Evolutionary conservation across 2,329 filamentous ascomycete species (phyloP).

Genomic region (Colletotrichum sp.): DNA sequence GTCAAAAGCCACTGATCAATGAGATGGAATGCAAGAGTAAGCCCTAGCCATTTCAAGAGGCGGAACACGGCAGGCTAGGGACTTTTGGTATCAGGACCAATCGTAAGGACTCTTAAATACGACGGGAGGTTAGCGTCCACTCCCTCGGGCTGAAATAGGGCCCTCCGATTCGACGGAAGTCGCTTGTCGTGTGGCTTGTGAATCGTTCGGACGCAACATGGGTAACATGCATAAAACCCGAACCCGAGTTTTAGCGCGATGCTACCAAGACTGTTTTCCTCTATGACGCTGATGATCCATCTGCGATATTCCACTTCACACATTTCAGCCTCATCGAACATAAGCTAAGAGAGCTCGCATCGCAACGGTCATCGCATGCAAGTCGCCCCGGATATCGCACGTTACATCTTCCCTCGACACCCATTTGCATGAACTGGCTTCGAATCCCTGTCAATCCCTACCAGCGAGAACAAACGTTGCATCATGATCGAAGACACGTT

Average conservation of each 20-base stretch:
- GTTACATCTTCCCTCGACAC: neutral
- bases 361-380: neutral
- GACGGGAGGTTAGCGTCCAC: neutral
- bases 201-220: neutral
- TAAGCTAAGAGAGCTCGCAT: neutral
- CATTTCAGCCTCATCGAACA: neutral
- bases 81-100: neutral
- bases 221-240: neutral
- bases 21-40: neutral
- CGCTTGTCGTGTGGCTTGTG: neutral
- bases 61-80: neutral
- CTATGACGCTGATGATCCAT: neutral
- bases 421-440: neutral
- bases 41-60: neutral
- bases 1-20: neutral
- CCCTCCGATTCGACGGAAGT: neutral
- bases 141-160: neutral
- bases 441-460: neutral
- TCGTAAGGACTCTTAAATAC: neutral
- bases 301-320: neutral
- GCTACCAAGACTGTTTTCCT: neutral
- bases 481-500: neutral
- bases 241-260: neutral
- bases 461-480: neutral
- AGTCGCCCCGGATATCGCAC: neutral